These are phyloP conservation scores for Chloris gayana DNA, from an alignment of 176 grass and related monocot genomes.

Conservation along the genomic window DNA sequence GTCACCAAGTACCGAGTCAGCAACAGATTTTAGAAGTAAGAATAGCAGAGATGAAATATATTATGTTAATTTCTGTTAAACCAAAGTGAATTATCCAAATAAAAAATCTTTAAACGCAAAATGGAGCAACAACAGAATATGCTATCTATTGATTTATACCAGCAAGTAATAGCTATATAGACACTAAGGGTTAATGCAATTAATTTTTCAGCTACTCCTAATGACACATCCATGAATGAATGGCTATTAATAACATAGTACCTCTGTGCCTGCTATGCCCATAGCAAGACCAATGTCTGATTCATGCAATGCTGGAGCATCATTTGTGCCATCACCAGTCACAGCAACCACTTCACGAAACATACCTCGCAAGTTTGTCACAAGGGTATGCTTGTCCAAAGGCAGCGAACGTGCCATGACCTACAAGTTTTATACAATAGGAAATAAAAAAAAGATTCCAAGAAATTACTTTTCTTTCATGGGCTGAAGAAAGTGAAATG, in stretches of 20 bases:
- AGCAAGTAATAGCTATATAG: neutral
- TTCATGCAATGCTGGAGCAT: constrained; percentile 95
- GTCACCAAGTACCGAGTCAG: neutral
- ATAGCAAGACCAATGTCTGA: constrained; percentile 97
- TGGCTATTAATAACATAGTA: constrained; percentile 36
- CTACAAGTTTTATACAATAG: constrained; percentile 39
- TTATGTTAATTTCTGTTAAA: neutral
- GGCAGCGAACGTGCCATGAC: constrained; percentile 97
- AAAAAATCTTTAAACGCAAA: neutral
- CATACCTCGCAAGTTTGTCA: constrained; percentile 81
- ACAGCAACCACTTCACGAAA: constrained; percentile 90
- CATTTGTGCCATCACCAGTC: constrained; percentile 97
- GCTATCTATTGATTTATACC: constrained; percentile 3
- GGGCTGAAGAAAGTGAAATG: constrained; percentile 16
- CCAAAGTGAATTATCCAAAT: neutral
- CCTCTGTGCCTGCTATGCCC: constrained; percentile 98
- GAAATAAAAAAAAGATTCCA: constrained; percentile 24
- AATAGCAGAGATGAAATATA: neutral
- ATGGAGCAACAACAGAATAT: neutral
- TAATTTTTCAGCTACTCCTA: constrained; percentile 5
- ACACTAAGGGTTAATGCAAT: neutral
- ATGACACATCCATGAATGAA: constrained; percentile 18
- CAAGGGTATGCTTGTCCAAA: constrained; percentile 90
- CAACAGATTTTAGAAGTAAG: constrained; percentile 4
- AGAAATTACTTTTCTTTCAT: neutral